phyloP scores from a whole-genome alignment of 2,329 filamentous ascomycete genomes.

The Xylaria sp. region DNA sequence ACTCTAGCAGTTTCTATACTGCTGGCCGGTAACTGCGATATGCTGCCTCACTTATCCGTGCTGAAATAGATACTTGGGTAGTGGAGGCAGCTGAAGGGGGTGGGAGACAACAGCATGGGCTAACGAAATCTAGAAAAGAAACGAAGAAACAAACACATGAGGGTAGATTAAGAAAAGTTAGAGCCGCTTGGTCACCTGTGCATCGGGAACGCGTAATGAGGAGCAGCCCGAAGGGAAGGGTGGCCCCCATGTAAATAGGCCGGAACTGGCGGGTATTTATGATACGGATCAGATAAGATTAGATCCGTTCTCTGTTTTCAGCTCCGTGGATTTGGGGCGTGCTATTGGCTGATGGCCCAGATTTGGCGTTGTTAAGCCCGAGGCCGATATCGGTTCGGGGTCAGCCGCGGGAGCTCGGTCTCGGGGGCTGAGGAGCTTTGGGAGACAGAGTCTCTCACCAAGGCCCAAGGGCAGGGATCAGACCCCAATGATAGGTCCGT shows the following conservation, averaged over 20 bases:
- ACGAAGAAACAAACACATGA: no score
- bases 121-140: background rate
- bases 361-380: constrained; percentile 8
- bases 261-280: background rate
- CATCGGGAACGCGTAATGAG: background rate
- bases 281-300: constrained; percentile 36
- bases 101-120: no score
- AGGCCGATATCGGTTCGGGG: constrained; percentile 29
- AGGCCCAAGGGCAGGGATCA: no score
- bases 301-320: constrained; percentile 20
- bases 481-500: no score
- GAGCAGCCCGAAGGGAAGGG: background rate
- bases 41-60: background rate
- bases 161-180: background rate
- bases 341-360: constrained; percentile 13
- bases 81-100: no score
- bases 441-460: no score
- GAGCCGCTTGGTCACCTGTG: background rate
- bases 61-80: no score
- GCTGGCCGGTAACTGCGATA: background rate
- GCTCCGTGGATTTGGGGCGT: constrained; percentile 1
- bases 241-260: background rate
- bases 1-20: no score
- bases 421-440: no score
- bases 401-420: background rate